Evolutionary conservation across 2,329 filamentous ascomycete genomes (phyloP).

Genomic region (Tolypocladium capitatum): DNA sequence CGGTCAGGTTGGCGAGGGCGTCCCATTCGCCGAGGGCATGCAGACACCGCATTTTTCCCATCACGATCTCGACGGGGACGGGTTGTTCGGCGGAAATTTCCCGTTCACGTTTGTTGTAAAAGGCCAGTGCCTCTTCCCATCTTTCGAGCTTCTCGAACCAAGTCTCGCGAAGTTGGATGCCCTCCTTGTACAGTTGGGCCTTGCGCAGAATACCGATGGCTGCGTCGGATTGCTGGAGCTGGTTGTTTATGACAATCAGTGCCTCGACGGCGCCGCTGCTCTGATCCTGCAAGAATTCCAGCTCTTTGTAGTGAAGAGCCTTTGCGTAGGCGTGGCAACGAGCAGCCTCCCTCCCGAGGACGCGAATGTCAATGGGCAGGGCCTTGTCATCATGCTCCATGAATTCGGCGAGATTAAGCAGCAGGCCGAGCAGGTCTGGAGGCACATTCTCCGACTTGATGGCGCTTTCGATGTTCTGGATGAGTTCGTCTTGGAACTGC

Average conservation of each 20-base stretch:
- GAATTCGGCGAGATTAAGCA: constrained; percentile 94
- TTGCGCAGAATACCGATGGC: constrained; percentile 95
- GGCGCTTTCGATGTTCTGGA: constrained; percentile 88
- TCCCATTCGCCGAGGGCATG: constrained; percentile 98
- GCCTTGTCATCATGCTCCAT: constrained; percentile 99
- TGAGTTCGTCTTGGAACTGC: constrained; percentile 91
- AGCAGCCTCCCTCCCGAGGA: constrained; percentile 84
- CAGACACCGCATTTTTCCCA: constrained; percentile 98
- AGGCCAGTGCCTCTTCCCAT: constrained; percentile 92
- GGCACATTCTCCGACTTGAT: constrained; percentile 93
- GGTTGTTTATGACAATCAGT: constrained; percentile 97
- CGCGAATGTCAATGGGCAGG: constrained; percentile 89
- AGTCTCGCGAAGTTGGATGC: constrained; percentile 87
- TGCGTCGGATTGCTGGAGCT: constrained; percentile 94
- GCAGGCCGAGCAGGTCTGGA: constrained; percentile 82
- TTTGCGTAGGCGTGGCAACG: constrained; percentile 98
- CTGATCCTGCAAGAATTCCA: constrained; percentile 96
- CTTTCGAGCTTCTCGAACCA: constrained; percentile 98
- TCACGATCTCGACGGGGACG: constrained; percentile 80
- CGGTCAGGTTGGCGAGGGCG: constrained; percentile 71
- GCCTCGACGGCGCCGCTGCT: constrained; percentile 92
- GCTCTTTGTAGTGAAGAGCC: constrained; percentile 94
- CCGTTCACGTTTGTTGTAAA: constrained; percentile 76
- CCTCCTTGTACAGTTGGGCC: constrained; percentile 86
- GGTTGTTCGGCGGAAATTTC: constrained; percentile 46